A percentile compares a stretch with the other conserved stretches of the same genome.
Evolutionary conservation across 2,329 filamentous ascomycete species (phyloP).

Genomic region (Stachybotrys elegans): DNA sequence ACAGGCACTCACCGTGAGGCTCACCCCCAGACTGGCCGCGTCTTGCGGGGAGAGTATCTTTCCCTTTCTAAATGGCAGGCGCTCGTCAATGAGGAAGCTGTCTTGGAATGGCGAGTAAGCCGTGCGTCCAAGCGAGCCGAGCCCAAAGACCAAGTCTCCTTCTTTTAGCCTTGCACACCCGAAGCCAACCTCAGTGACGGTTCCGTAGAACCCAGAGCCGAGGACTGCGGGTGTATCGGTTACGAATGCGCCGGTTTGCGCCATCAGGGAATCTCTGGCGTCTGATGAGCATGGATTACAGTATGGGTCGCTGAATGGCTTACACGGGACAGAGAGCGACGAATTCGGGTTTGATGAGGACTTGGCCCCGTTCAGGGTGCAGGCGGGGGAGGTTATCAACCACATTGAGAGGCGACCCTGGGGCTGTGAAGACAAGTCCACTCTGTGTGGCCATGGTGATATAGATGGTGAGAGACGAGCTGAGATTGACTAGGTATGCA

Average conservation of each 20-base stretch:
- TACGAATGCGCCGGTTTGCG: conserved; percentile 24
- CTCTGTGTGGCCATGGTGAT: conserved; percentile 12
- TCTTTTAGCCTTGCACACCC: conserved; percentile 22
- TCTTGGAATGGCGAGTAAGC: conserved; percentile 31
- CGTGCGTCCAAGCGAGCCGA: conserved; percentile 26
- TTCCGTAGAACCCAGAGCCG: conserved; percentile 29
- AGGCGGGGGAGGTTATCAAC: conserved; percentile 17
- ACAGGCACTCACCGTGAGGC: conserved; percentile 20
- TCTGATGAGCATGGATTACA: background rate
- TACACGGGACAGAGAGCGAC: conserved; percentile 32
- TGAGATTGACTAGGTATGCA: too few species aligned
- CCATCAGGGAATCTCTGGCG: conserved; percentile 27
- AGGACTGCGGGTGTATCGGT: conserved; percentile 28
- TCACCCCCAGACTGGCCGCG: conserved; percentile 28
- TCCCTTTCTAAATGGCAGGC: conserved; percentile 24
- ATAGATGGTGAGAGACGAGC: too few species aligned
- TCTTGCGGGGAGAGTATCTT: conserved; percentile 20
- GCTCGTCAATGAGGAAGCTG: conserved; percentile 30
- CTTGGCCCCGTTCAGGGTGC: conserved; percentile 23
- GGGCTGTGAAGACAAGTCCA: conserved; percentile 13
- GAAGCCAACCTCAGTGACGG: conserved; percentile 23
- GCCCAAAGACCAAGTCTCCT: conserved; percentile 30
- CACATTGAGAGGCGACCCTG: conserved; percentile 13
- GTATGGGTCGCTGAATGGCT: conserved; percentile 1
- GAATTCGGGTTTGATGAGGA: conserved; percentile 29